Evolutionary conservation across 257 asterid genomes (phyloP), one percentile per base, ranked within the genome.

Genomic region (Fraxinus quadrangulata): DNA sequence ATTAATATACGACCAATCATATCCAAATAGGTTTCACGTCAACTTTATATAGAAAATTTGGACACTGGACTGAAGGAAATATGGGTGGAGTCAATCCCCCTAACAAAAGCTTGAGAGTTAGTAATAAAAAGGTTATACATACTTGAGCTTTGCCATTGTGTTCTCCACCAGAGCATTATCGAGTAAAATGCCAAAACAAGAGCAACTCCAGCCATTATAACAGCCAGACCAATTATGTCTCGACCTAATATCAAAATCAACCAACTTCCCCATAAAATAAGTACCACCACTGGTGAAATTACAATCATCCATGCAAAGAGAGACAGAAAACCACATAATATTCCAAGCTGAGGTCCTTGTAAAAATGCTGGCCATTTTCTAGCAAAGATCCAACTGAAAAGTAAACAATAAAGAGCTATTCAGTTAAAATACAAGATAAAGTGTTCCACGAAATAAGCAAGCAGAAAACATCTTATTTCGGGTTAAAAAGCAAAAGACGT

Each of bases 131-230:
- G 49, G 78, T 36, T 31, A 70, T 75, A 86, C 99, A 63, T 91
- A 96, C 99, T 96, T 87, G 99, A 96, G 91, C 99, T 96, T 90
- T 96, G 99, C 99, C 99, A 96, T 74, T 93, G 98, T 68, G 99
- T 96, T 86, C 99, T 96, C 98, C 98, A 96, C 99, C 99, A 96
- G 80, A 96, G 97, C 99, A 96, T 96, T 76, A 96, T 87, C 3
- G 98, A 90, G 77, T 96, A 96, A 87, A 96, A 96, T 37, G 99
- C 97, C 87, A 96, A 82, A 54, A 96, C 92, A 59, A 96, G 91
- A 84, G 98, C 97, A 82, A 86, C 88, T 80, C 99, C 99, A 77
- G 97, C 96, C 99, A 96, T 96, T 88, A 96, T 88, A 81, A 96
- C 97, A 40, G 99, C 99, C 66, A 96, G 89, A 77, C 99, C 98